Base-by-base conservation (phyloP, 2,329 filamentous ascomycete genomes). In the Talaromyces verruculosus region DNA sequence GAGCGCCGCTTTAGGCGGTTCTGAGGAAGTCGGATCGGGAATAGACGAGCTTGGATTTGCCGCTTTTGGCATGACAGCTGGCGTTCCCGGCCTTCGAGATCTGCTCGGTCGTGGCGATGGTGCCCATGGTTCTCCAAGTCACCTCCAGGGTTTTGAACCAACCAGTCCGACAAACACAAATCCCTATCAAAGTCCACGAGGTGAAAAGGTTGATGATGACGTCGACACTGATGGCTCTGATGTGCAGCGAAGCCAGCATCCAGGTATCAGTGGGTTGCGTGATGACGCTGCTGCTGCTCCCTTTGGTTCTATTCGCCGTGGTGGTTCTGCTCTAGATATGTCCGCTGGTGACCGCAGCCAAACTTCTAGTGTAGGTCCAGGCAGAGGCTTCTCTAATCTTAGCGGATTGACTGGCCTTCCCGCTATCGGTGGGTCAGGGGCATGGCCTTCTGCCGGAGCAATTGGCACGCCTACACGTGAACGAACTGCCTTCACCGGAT, bases 131-230 rank as follows among this genome's bases (percentile, higher is more conserved):
- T 84, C 83, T 17, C 84, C 85, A 11, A 81, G 79, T 61, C 76
- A 81, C 62, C 77, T 80, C 58, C 79, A 81, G 61, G 78, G 80
- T 58, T 30, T 66, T n/a, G 91, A 92, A 66, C 90, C 91, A 0
- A 87, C 92, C 74, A 98, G 94, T 75, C 95, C 95, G 11, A 95
- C 93, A 0, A 92, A 96, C 73, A 98, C 95, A 2, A 99, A 99
- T 74, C 95, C 95, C 1, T 99, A 95, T 75, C 91, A 93, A 69
- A 98, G 94, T 76, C 95, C 95, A 2, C 88, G 91, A 7, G 91
- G 89, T 43, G 90, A 93, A 30, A 88, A 88, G 53, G 82, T 82
- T 5, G 88, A 91, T 58, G 85, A 88, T 67, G 85, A 86, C 69
- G 83, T 84, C 55, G 85, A 90, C 53, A 80, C 82, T 5, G 83